Evolutionary conservation across 2,329 filamentous ascomycete species (phyloP), one percentile per base, ranked within the genome.

Genomic region (Neofusicoccum kwambonambiense): DNA sequence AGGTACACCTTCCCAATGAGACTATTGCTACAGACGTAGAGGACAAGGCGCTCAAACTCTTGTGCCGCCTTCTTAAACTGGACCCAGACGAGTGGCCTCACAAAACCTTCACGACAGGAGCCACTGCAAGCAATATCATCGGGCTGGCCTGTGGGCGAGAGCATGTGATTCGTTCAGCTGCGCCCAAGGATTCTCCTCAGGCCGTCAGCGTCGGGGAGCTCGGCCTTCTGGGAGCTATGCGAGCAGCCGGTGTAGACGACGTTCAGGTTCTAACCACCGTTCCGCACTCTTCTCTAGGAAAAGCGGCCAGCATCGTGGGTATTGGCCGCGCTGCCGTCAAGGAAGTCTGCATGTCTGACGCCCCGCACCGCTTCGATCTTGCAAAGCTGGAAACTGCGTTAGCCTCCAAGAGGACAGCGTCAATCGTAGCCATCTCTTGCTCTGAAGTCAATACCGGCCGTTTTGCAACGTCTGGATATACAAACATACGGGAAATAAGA

Each of bases 361-460:
- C 88, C 70, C 86, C 88, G 0, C 92, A 93, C 81, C 83, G 82
- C 50, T 83, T 97, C 68, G 87, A 96, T 70, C 71, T 96, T 5
- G 80, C 82, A 2, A 80, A 80, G 3, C 79, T 97, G 1, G 87
- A 92, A 75, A 76, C 75, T 51, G 83, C 87, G 64, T 79, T 96
- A 15, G 71, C 79, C 61, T 73, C 75, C 41, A 74, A 79, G 0
- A 83, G 83, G 2, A 83, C 85, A 12, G 90, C 85, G n/a, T 90
- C 84, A 57, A 91, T 97, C 67, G 86, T 97, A 42, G 87, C 85
- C 4, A 79, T 97, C n/a, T 93, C 92, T 47, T 90, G 89, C 5
- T 91, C 91, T 1, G 94, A 98, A 78, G 92, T 97, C 34, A 97
- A 98, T 70, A 96, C 93, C 0, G 93, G 93, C 0, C 82, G 88